These are phyloP conservation scores for Leishmania mexicana DNA, from an alignment of 208 protist genomes.

Conservation along the genomic window DNA sequence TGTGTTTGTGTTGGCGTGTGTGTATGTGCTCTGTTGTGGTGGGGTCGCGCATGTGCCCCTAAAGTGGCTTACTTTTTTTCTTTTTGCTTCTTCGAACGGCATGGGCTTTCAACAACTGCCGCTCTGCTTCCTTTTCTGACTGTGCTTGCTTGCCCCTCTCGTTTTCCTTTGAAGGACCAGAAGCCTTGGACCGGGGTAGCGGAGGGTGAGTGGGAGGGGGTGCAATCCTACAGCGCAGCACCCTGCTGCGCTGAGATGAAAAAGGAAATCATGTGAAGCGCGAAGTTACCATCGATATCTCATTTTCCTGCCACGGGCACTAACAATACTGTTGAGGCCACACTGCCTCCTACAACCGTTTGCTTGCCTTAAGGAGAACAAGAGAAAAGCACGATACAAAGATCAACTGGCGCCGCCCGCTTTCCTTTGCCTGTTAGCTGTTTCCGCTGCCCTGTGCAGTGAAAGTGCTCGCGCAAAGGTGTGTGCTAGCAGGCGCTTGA, in stretches of 20 bases:
- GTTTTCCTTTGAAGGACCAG: neutral
- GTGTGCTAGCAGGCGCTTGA: neutral
- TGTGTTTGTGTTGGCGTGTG: neutral
- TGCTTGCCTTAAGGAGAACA: neutral
- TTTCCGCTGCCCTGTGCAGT: neutral
- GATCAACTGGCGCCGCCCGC: neutral
- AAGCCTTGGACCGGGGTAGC: neutral
- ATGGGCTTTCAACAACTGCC: conserved; percentile 1
- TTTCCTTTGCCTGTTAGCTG: neutral
- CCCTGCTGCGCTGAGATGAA: neutral
- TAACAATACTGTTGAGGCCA: neutral
- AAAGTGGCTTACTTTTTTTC: neutral
- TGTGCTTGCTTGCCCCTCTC: conserved; percentile 12
- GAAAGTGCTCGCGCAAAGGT: neutral
- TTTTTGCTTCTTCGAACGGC: neutral
- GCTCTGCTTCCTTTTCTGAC: neutral
- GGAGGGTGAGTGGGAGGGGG: neutral
- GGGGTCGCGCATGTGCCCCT: neutral
- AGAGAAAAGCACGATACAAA: neutral
- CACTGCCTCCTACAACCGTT: neutral
- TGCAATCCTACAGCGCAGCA: neutral
- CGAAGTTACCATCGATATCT: conserved; percentile 4
- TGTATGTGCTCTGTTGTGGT: neutral
- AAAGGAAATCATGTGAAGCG: neutral
- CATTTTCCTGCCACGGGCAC: neutral